Evolutionary conservation across 352 stramenopile species (phyloP), one percentile per base, ranked within the genome.

Genomic region (Phytophthora pistaciae): DNA sequence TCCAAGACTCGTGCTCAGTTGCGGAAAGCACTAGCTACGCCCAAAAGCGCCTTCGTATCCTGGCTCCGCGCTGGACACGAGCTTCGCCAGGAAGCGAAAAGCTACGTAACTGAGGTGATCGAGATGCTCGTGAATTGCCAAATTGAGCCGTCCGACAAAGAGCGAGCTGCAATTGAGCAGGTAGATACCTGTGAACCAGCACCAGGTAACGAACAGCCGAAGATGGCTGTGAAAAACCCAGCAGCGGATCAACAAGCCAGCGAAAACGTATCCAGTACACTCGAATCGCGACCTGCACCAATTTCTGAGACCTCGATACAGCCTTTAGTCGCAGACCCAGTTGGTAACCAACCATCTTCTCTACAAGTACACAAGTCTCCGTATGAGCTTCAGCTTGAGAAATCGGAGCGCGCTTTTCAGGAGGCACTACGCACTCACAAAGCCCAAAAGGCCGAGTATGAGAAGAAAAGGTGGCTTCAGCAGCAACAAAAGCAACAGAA

Each of bases 61-160:
- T 98, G 93, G 93, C 70, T 98, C 3, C 88, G 87, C 16, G 85
- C 90, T 20, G 93, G 93, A 0, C 93, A 98, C 62, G 91, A 97
- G 61, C 67, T 97, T 5, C 88, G 92, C 0, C 91, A 98, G 49
- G 93, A 98, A 73, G 84, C 82, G 20, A 98, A 98, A 66, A 60
- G 70, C 20, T 92, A 95, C 54, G 61, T 98, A 5, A 78, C 79
- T 1, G 86, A 97, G 25, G 64, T 98, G 31, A 61, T 98, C n/a
- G 90, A 96, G 27, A 70, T 91, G 20, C 72, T 98, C 11, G 84
- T 95, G 6, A 87, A 77, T 57, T 79, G 80, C 7, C 79, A 77
- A 48, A 74, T 58, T 46, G 71, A 91, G 23, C 29, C 25, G 0
- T 31, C 60, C 6, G 60, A 72, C 2, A 58, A 77, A 46, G 57